These are phyloP conservation scores for Yamadazyma trypodendri DNA, from an alignment of 1,139 yeast species.

Conservation along the genomic window DNA sequence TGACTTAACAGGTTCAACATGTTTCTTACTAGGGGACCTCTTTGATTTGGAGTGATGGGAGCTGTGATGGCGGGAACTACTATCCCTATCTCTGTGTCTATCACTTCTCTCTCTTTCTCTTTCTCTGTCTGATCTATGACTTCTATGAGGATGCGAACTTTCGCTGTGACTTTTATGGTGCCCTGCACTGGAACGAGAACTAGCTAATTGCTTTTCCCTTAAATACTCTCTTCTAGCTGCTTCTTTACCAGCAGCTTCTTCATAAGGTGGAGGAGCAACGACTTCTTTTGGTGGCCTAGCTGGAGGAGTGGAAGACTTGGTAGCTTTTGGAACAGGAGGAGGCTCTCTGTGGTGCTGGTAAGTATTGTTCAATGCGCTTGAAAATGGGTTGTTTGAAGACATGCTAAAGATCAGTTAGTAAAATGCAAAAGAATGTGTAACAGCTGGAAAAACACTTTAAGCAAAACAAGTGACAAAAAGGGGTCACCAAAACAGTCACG, in stretches of 20 bases:
- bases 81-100: constrained; percentile 13
- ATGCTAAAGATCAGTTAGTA: constrained; percentile 25
- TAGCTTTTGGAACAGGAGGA: constrained; percentile 27
- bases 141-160: constrained; percentile 9
- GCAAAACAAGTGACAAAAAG: neutral
- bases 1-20: constrained; percentile 44
- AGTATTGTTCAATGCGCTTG: constrained; percentile 42
- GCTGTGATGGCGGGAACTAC: constrained; percentile 10
- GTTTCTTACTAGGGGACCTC: constrained; percentile 34
- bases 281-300: constrained; percentile 33
- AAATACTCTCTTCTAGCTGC: constrained; percentile 46
- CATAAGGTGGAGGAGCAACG: constrained; percentile 53
- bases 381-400: constrained; percentile 60
- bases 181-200: constrained; percentile 18
- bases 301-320: constrained; percentile 24
- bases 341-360: constrained; percentile 36
- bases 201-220: constrained; percentile 43
- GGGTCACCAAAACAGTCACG: neutral
- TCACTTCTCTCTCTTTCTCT: constrained; percentile 8
- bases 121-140: constrained; percentile 10
- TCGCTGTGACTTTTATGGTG: constrained; percentile 18
- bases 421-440: neutral
- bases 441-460: neutral
- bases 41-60: constrained; percentile 14
- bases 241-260: constrained; percentile 62